Percentiles rank a stretch among this genome's conserved stretches.
These are phyloP conservation scores for Kalanchoe fedtschenkoi DNA, from an alignment of 164 flowering plant genomes.

Conservation along the genomic window DNA sequence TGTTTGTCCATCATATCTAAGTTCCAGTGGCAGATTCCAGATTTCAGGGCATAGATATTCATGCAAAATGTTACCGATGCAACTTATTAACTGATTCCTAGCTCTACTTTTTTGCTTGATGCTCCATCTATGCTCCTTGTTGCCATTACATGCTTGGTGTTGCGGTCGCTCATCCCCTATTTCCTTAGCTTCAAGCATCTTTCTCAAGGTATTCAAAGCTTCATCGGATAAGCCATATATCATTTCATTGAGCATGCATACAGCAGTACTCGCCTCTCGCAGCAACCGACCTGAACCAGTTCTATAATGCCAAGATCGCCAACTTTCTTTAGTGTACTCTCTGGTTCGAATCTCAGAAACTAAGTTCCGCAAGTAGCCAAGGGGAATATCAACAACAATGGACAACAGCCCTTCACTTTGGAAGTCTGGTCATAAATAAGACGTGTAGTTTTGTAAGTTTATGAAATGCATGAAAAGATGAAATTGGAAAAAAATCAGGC, in stretches of 20 bases:
- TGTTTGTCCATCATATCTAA: conserved; percentile 18
- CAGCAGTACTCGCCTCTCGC: conserved; percentile 83
- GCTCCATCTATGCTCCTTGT: background rate
- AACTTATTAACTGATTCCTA: conserved; percentile 46
- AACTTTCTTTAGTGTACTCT: conserved; percentile 51
- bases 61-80: conserved; percentile 70
- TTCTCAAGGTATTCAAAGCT: conserved; percentile 25
- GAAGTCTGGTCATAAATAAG: conserved; percentile 31
- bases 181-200: conserved; percentile 35
- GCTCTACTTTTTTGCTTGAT: conserved; percentile 16
- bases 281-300: conserved; percentile 69
- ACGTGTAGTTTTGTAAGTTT: conserved; percentile 6
- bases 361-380: conserved; percentile 50
- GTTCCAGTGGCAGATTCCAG: conserved; percentile 71
- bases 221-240: conserved; percentile 75
- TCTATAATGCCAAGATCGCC: conserved; percentile 74
- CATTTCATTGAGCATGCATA: conserved; percentile 76
- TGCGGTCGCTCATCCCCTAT: conserved; percentile 13
- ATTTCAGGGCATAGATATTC: conserved; percentile 80
- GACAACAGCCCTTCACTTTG: conserved; percentile 48
- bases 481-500: background rate
- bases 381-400: conserved; percentile 48
- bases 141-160: conserved; percentile 8
- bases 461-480: background rate
- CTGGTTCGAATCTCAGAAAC: conserved; percentile 57